These are phyloP conservation scores for Vigna trinervia DNA, from an alignment of 306 rosid species.

Conservation along the genomic window DNA sequence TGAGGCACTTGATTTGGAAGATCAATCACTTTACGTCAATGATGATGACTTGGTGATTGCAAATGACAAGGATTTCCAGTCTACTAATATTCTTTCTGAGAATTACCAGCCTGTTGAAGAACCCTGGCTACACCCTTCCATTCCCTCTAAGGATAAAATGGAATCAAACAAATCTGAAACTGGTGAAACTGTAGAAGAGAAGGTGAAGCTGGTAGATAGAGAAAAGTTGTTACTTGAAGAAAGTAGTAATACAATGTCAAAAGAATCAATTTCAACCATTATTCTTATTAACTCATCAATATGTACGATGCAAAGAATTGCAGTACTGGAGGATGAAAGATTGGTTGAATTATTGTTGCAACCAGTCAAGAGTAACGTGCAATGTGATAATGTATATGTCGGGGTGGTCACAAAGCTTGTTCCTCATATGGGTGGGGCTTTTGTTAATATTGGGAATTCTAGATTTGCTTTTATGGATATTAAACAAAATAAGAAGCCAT, in stretches of 20 bases:
- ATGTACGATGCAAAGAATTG: constrained; percentile 98
- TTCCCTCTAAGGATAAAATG: constrained; percentile 51
- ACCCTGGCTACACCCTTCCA: constrained; percentile 74
- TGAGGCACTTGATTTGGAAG: constrained; percentile 49
- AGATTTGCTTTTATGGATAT: constrained; percentile 89
- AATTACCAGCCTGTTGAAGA: constrained; percentile 84
- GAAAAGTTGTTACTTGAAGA: constrained; percentile 63
- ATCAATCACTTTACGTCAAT: constrained; percentile 48
- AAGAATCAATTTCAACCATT: constrained; percentile 67
- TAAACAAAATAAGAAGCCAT: constrained; percentile 82
- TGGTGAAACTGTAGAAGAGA: constrained; percentile 50
- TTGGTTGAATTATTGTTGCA: constrained; percentile 87
- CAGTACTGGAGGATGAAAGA: constrained; percentile 85
- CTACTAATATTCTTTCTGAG: constrained; percentile 48
- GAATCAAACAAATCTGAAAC: constrained; percentile 51
- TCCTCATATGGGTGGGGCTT: constrained; percentile 98
- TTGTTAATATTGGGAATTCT: constrained; percentile 83
- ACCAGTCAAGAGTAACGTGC: constrained; percentile 94
- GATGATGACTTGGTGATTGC: constrained; percentile 43
- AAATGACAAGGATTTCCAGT: constrained; percentile 48
- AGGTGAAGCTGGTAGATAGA: constrained; percentile 55
- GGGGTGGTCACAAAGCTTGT: constrained; percentile 87
- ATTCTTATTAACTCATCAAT: constrained; percentile 91
- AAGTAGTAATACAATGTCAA: constrained; percentile 46
- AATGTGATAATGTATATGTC: constrained; percentile 89